Conservation (phyloP, 2,329 filamentous ascomycete species). For the Paecilomyces niveus region DNA sequence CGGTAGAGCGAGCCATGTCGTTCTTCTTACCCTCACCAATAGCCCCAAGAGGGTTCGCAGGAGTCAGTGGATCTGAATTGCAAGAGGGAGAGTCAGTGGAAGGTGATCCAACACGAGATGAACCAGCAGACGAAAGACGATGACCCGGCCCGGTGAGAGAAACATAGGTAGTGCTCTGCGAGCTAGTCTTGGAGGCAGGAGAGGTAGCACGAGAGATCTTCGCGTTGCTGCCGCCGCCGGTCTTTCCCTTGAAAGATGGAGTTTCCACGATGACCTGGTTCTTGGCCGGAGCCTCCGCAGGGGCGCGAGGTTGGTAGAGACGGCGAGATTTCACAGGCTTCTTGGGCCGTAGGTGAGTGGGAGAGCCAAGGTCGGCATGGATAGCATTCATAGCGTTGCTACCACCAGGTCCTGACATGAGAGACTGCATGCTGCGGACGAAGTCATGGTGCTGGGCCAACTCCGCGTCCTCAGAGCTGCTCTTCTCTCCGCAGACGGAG, state of each 20-base stretch:
- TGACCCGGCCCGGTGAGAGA: conserved; percentile 5
- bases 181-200: conserved; percentile 9
- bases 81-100: conserved; percentile 8
- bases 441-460: conserved; percentile 11
- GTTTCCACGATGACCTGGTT: conserved; percentile 2
- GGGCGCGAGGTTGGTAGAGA: conserved; percentile 13
- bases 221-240: conserved; percentile 2
- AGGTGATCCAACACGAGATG: conserved; percentile 13
- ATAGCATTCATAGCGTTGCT: conserved; percentile 5
- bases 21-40: neutral
- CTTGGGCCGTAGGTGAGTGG: conserved; percentile 9
- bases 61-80: neutral
- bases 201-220: conserved; percentile 9
- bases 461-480: conserved; percentile 7
- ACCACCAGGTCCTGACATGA: conserved; percentile 10
- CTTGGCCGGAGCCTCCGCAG: conserved; percentile 1
- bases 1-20: neutral
- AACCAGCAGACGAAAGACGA: conserved; percentile 9
- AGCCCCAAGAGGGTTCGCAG: neutral
- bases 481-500: conserved; percentile 4
- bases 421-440: conserved; percentile 12
- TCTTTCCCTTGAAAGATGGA: conserved; percentile 6
- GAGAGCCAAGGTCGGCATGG: conserved; percentile 5
- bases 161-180: conserved; percentile 7
- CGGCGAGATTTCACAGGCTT: conserved; percentile 13